Evolutionary conservation across 305 asterid genomes (phyloP).

Genomic region (Rubia balearica): DNA sequence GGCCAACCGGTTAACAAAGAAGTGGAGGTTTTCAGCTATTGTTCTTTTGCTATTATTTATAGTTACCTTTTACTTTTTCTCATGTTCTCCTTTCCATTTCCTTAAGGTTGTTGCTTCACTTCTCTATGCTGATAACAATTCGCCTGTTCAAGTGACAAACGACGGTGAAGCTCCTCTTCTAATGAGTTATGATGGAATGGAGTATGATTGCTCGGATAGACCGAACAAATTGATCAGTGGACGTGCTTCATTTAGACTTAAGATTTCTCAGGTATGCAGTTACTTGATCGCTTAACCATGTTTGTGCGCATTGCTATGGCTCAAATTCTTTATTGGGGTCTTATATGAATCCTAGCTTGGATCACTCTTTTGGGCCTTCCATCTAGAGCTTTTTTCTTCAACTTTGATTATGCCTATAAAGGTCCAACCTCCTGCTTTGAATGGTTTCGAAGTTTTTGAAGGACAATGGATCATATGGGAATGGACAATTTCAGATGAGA

Average conservation of each 20-base stretch:
- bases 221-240: conserved; percentile 62
- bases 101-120: conserved; percentile 77
- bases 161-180: conserved; percentile 83
- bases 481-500: background rate
- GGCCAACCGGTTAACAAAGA: conserved; percentile 53
- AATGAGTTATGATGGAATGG: conserved; percentile 56
- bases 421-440: background rate
- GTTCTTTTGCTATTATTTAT: conserved; percentile 4
- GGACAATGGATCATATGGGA: background rate
- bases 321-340: background rate
- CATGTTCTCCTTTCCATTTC: conserved; percentile 16
- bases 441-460: background rate
- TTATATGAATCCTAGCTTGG: background rate
- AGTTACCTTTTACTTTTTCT: conserved; percentile 3
- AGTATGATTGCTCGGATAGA: conserved; percentile 53
- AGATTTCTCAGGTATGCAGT: conserved; percentile 65
- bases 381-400: background rate
- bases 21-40: conserved; percentile 50
- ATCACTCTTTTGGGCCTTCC: background rate
- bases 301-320: background rate
- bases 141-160: conserved; percentile 52
- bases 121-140: conserved; percentile 54
- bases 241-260: conserved; percentile 77
- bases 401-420: background rate
- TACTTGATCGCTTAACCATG: background rate